These are phyloP conservation scores for Penicillium fimorum DNA, from an alignment of 495 filamentous ascomycete species.

Conservation along the genomic window DNA sequence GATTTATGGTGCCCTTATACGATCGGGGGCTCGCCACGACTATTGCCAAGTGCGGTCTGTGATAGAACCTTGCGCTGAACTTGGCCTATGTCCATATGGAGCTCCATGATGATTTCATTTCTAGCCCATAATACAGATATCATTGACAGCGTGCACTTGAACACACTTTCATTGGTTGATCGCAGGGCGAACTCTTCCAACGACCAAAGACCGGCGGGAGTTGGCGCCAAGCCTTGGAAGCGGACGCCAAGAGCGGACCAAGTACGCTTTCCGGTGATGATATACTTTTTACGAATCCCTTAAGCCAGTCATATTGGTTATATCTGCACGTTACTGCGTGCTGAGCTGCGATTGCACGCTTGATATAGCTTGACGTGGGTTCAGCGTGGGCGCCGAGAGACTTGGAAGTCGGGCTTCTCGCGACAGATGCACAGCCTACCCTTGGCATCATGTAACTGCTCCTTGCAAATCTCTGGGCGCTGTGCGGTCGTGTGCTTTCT, in stretches of 20 bases:
- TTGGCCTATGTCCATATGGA: neutral
- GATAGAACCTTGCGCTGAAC: slow-evolving; percentile 2
- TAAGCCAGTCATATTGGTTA: neutral
- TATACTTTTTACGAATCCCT: neutral
- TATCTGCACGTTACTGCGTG: slow-evolving; percentile 4
- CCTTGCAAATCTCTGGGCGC: neutral
- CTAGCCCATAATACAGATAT: slow-evolving; percentile 4
- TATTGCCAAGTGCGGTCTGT: slow-evolving; percentile 10
- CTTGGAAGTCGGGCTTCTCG: slow-evolving; percentile 7
- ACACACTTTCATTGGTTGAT: neutral
- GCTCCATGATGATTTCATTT: neutral
- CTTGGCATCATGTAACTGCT: slow-evolving; percentile 8
- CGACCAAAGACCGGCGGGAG: neutral
- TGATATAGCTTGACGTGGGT: slow-evolving; percentile 10
- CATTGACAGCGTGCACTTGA: slow-evolving; percentile 10
- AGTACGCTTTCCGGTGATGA: neutral
- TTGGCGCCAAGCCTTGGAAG: slow-evolving; percentile 8
- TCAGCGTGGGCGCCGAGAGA: neutral
- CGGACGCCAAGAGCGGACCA: slow-evolving; percentile 10
- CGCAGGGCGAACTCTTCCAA: neutral
- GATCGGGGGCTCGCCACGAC: slow-evolving; percentile 1
- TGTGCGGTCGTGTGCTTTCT: neutral
- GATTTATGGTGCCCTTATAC: slow-evolving; percentile 3
- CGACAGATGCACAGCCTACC: slow-evolving; percentile 4
- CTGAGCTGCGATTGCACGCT: slow-evolving; percentile 3